phyloP scores from a whole-genome alignment of 2,329 filamentous ascomycete species.

The Aspergillus carbonarius region DNA sequence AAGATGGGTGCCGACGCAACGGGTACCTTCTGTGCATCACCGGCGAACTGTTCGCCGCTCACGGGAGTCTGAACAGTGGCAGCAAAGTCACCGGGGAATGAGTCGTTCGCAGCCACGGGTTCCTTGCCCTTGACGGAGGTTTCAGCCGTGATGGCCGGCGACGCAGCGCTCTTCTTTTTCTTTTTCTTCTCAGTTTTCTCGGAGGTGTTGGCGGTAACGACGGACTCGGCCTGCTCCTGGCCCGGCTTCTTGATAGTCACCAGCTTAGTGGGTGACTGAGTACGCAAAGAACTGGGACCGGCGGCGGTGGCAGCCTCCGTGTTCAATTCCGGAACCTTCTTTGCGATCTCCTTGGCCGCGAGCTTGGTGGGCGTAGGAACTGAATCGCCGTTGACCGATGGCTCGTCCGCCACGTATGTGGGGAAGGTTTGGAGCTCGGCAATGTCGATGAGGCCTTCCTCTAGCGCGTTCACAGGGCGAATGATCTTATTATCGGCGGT shows the following conservation, averaged over 20 bases:
- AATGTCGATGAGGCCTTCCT: conserved; percentile 72
- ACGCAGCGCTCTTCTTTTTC: conserved; percentile 55
- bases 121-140: conserved; percentile 46
- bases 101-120: conserved; percentile 17
- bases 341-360: conserved; percentile 43
- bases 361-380: conserved; percentile 34
- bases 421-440: conserved; percentile 62
- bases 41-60: conserved; percentile 11
- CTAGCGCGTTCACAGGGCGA: conserved; percentile 71
- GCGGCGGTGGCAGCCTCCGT: conserved; percentile 23
- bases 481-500: conserved; percentile 85
- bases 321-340: conserved; percentile 37
- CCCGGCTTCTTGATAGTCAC: conserved; percentile 42
- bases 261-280: conserved; percentile 42
- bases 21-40: conserved; percentile 9
- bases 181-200: conserved; percentile 71
- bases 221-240: conserved; percentile 33
- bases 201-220: conserved; percentile 24
- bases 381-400: conserved; percentile 48
- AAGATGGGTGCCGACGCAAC: conserved; percentile 8
- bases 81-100: conserved; percentile 8
- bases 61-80: not conserved
- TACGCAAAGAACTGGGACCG: conserved; percentile 25
- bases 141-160: conserved; percentile 37
- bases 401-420: conserved; percentile 39